These are phyloP conservation scores for Coriolopsis trogii DNA, from an alignment of 1,284 basidiomycete genomes.

Conservation along the genomic window DNA sequence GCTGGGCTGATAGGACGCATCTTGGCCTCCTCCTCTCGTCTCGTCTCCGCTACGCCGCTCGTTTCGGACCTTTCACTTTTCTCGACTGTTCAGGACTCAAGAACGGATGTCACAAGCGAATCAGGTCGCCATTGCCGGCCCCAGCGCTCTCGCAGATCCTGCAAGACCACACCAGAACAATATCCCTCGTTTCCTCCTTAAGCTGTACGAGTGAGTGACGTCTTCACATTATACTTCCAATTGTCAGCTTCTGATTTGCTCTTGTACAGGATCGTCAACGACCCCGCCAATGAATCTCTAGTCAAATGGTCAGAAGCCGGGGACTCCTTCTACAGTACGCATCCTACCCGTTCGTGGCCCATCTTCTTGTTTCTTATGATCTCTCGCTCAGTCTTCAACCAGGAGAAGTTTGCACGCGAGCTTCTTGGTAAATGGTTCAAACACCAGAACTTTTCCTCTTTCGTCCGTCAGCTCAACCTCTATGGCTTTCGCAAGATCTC, in stretches of 20 bases:
- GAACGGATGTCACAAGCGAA: slow-evolving; percentile 36
- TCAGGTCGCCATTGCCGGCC: slow-evolving; percentile 56
- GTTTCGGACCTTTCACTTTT: too few relatives aligned
- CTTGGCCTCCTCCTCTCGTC: too few relatives aligned
- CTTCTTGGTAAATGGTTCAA: slow-evolving; percentile 95
- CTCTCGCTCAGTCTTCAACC: slow-evolving; percentile 77
- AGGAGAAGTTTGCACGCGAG: slow-evolving; percentile 92
- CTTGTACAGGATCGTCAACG: slow-evolving; percentile 83
- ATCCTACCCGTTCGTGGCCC: background rate
- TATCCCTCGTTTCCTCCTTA: slow-evolving; percentile 89
- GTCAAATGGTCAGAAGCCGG: slow-evolving; percentile 93
- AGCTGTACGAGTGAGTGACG: slow-evolving; percentile 76
- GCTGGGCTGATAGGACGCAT: too few relatives aligned
- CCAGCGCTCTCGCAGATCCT: slow-evolving; percentile 42
- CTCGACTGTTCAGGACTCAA: background rate
- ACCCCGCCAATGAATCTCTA: slow-evolving; percentile 77
- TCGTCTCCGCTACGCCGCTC: background rate
- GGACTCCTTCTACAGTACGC: slow-evolving; percentile 59
- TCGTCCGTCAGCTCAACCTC: slow-evolving; percentile 97
- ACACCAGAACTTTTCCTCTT: slow-evolving; percentile 92
- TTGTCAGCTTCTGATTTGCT: slow-evolving; percentile 1
- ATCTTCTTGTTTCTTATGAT: background rate
- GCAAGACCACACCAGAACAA: slow-evolving; percentile 56
- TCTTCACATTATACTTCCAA: slow-evolving; percentile 2
- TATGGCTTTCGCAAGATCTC: slow-evolving; percentile 97